Evolutionary conservation across 345 rosid genomes (phyloP).

Genomic region (Angophora floribunda): DNA sequence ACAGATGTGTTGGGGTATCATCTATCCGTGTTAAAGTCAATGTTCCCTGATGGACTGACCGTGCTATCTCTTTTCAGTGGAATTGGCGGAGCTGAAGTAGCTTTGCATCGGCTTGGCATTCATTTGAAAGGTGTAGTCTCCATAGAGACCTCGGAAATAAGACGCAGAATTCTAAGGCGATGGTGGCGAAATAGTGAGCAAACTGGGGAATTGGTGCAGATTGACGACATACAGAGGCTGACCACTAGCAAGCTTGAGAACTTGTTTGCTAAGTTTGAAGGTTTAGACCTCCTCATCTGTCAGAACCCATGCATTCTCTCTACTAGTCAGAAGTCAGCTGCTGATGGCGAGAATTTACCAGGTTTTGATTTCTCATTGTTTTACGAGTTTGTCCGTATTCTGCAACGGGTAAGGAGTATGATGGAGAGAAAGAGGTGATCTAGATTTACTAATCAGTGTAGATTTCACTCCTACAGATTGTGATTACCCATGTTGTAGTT

Average conservation of each 20-base stretch:
- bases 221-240: slow-evolving; percentile 55
- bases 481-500: background rate
- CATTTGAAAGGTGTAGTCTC: slow-evolving; percentile 61
- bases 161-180: slow-evolving; percentile 41
- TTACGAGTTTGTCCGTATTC: slow-evolving; percentile 64
- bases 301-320: slow-evolving; percentile 45
- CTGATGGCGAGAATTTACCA: background rate
- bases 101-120: slow-evolving; percentile 63
- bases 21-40: slow-evolving; percentile 66
- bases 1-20: slow-evolving; percentile 78
- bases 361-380: slow-evolving; percentile 55
- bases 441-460: background rate
- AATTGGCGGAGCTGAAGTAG: slow-evolving; percentile 69
- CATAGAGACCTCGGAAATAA: slow-evolving; percentile 48
- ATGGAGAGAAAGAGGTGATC: slow-evolving; percentile 22
- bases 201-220: slow-evolving; percentile 66
- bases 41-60: slow-evolving; percentile 63
- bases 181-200: slow-evolving; percentile 80
- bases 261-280: slow-evolving; percentile 39
- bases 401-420: slow-evolving; percentile 49
- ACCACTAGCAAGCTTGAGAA: slow-evolving; percentile 42
- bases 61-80: slow-evolving; percentile 71
- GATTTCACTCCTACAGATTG: background rate
- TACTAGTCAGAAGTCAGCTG: slow-evolving; percentile 6
- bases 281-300: slow-evolving; percentile 66